Evolutionary conservation across 148 eudicot genomes (phyloP).

Genomic region (Rhododendron mucronatum): DNA sequence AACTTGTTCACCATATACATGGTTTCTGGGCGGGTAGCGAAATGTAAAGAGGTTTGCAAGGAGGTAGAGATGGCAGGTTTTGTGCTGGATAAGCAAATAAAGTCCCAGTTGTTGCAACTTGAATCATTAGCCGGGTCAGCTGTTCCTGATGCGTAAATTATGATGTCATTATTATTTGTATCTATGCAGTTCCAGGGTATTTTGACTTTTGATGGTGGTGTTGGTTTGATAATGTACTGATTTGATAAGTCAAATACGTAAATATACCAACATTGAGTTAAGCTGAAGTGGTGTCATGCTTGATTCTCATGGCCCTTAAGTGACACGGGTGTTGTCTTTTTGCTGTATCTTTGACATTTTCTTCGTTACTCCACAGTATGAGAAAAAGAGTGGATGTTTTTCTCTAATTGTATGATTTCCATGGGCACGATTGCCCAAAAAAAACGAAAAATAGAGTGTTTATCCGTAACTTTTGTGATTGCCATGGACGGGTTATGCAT

Average conservation of each 20-base stretch:
- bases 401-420: not conserved
- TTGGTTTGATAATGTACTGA: not conserved
- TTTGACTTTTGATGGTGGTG: not conserved
- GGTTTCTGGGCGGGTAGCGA: slow-evolving; percentile 68
- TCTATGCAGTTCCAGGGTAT: not conserved
- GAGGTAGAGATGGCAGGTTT: slow-evolving; percentile 76
- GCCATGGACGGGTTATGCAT: not conserved
- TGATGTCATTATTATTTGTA: not conserved
- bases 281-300: not conserved
- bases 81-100: slow-evolving; percentile 46
- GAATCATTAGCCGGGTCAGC: slow-evolving; percentile 27
- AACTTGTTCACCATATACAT: slow-evolving; percentile 48
- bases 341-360: not conserved
- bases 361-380: not conserved
- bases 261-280: not conserved
- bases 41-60: slow-evolving; percentile 72
- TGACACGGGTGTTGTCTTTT: not conserved
- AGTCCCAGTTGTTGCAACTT: slow-evolving; percentile 43
- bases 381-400: not conserved
- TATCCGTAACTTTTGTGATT: not conserved
- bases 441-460: not conserved
- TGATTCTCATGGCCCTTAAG: not conserved
- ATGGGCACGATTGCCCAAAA: not conserved
- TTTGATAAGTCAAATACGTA: not conserved
- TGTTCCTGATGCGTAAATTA: slow-evolving; percentile 6